phyloP scores from a whole-genome alignment of 2,329 filamentous ascomycete species.

The Mariannaea sp. region DNA sequence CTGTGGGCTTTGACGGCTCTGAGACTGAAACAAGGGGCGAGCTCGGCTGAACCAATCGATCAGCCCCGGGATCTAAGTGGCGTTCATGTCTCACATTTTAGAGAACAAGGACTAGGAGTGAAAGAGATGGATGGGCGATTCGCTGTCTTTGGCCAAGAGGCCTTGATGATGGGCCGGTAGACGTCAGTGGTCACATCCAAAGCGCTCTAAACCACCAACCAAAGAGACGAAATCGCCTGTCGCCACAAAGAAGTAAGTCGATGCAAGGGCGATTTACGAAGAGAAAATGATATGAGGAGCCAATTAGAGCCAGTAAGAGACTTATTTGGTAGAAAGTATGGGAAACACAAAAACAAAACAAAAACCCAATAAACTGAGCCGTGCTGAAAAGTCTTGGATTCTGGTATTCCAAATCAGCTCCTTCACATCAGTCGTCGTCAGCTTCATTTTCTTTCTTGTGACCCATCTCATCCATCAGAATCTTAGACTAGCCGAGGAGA shows the following conservation, averaged over 20 bases:
- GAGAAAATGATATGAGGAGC: neutral
- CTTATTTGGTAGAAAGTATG: too few species aligned
- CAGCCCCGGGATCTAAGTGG: neutral
- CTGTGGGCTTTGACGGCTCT: slow-evolving; percentile 14
- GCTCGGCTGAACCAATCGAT: slow-evolving; percentile 17
- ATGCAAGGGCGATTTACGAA: neutral
- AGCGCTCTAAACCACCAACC: neutral
- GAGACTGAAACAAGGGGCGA: slow-evolving; percentile 25
- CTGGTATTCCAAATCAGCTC: neutral
- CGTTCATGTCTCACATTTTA: neutral
- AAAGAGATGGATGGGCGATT: neutral
- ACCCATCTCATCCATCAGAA: neutral
- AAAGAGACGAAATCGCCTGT: neutral
- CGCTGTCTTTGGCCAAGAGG: neutral
- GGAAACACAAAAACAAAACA: too few species aligned
- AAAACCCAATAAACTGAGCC: too few species aligned
- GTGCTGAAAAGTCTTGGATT: neutral
- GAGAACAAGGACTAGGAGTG: neutral
- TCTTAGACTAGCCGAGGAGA: neutral
- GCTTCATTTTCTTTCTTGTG: neutral
- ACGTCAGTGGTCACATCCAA: neutral
- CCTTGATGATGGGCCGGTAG: neutral
- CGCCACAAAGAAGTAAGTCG: neutral
- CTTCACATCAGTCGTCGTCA: neutral
- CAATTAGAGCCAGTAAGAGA: too few species aligned